Evolutionary conservation across 345 rosid species (phyloP).

Genomic region (Stellera chamaejasme): DNA sequence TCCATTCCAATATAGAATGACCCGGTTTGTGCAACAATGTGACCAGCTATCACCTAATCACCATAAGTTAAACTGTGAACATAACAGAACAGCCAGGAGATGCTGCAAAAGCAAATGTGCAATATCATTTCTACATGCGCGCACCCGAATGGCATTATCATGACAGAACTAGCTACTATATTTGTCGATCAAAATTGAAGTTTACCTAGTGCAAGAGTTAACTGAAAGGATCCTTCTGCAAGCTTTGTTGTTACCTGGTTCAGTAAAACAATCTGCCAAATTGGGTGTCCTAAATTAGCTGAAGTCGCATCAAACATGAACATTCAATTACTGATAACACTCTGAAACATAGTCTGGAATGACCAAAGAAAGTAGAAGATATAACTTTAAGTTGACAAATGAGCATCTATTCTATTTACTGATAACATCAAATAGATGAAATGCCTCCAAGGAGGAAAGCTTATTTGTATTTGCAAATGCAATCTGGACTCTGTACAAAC

Average conservation of each 20-base stretch:
- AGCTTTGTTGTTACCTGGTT: conserved; percentile 87
- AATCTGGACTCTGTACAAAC: no score
- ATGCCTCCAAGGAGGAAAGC: no score
- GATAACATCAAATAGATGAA: no score
- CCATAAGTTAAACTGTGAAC: conserved; percentile 2
- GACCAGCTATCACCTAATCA: conserved; percentile 94
- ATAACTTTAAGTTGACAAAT: no score
- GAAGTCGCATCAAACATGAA: background rate
- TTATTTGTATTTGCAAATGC: no score
- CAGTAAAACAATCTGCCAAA: conserved; percentile 69
- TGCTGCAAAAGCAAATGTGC: no score
- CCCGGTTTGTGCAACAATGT: conserved; percentile 77
- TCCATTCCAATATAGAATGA: conserved; percentile 81
- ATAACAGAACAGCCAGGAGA: background rate
- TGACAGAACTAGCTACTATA: no score
- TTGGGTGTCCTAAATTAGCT: background rate
- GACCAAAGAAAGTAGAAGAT: no score
- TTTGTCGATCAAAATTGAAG: conserved; percentile 7
- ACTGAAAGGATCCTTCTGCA: conserved; percentile 68
- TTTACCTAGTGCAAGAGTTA: conserved; percentile 81
- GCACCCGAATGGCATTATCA: no score
- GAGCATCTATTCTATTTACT: no score
- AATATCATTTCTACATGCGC: no score
- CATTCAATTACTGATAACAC: background rate
- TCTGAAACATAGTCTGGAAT: background rate